These are phyloP conservation scores for Chytridium lagenaria DNA, from an alignment of 371 early-diverging fungal species.

Conservation along the genomic window DNA sequence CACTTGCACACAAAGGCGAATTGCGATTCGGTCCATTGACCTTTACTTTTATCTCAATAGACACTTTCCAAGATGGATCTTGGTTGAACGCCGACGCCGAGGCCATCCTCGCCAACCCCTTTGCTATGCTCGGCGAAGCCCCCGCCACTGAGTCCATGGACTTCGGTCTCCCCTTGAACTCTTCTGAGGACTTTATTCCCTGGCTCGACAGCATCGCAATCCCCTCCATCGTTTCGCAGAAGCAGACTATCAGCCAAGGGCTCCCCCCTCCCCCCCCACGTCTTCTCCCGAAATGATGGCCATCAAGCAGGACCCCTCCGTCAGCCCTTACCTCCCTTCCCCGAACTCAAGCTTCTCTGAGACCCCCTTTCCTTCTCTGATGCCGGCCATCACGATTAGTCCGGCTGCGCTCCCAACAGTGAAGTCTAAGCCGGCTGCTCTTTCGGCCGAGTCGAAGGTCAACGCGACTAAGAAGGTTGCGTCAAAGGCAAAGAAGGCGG, in stretches of 20 bases:
- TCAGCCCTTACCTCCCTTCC: slow-evolving; percentile 20
- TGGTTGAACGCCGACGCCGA: slow-evolving; percentile 14
- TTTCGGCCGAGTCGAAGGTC: no score
- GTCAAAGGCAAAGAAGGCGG: neutral
- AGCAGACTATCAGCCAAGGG: neutral
- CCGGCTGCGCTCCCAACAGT: no score
- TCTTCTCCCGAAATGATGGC: slow-evolving; percentile 10
- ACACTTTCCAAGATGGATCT: neutral
- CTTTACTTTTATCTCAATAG: neutral
- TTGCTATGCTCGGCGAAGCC: slow-evolving; percentile 2
- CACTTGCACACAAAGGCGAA: no score
- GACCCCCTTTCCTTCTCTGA: slow-evolving; percentile 6
- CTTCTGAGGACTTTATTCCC: slow-evolving; percentile 12
- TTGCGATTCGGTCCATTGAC: neutral
- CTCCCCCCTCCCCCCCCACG: slow-evolving; percentile 2
- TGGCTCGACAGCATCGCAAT: slow-evolving; percentile 15
- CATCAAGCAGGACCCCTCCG: slow-evolving; percentile 20
- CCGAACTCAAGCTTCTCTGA: slow-evolving; percentile 5
- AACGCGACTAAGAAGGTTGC: no score
- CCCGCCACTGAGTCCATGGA: slow-evolving; percentile 6
- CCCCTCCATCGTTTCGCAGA: neutral
- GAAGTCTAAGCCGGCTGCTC: no score
- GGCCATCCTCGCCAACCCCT: slow-evolving; percentile 16
- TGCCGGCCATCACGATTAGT: no score
- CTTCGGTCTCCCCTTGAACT: neutral